Evolutionary conservation across 1,284 basidiomycete species (phyloP), one percentile per base, ranked within the genome.

Genomic region (Tetrapyrgos nigripes): DNA sequence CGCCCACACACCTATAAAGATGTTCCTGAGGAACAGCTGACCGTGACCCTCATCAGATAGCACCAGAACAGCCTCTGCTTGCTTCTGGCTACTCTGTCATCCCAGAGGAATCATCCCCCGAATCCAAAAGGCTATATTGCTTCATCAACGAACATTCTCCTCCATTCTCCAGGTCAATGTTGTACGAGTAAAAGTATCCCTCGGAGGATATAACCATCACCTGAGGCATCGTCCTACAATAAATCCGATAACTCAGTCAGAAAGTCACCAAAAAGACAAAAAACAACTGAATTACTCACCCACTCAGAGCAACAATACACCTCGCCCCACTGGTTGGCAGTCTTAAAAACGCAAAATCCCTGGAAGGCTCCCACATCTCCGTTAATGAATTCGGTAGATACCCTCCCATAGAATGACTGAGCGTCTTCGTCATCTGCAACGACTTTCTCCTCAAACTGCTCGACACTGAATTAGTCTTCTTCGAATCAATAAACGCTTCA

Each of bases 191-290:
- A 72, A 98, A 97, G 66, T 94, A 92, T 0, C 97, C 97, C 64
- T 98, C 96, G 0, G 93, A 93, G 0, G 95, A 96, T 53, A 98
- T 88, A 11, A 98, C 96, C 94, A 98, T 97, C 4, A 98, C 93
- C 64, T 98, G 95, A 0, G 97, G 97, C 74, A 93, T 92, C 10
- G 94, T 96, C 14, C 94, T 95, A 35, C 27, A 46, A 40, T 37
- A 61, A 5, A 49, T 23, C 19, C 43, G 19, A 21, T 17, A 53
- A 48, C 17, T 37, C 31, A 49, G 35, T 31, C 3, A 47, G 21
- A 31, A 35, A 33, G 46, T 23, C n/a, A 37, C 9, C 13, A 44
- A 31, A 24, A 19, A 55, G 17, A 55, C 53, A 13, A 55, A 51
- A 28, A n/a, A 46, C 21, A 35, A 43, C 9, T 35, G 17, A 31